Conservation (phyloP, 2,329 filamentous ascomycete genomes). For the Lachnellula arida region DNA sequence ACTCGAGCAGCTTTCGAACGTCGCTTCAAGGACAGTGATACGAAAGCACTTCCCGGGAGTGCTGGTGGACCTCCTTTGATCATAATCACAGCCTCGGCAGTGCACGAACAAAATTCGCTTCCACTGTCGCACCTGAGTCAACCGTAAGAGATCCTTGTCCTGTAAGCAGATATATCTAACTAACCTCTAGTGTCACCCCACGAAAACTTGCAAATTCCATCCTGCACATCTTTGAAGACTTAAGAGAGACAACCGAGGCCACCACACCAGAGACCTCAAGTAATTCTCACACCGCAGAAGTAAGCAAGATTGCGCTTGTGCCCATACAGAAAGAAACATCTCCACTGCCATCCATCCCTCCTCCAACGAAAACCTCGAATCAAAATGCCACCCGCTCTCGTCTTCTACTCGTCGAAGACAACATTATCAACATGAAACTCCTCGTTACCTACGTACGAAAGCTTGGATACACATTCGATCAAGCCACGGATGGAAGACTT, state of each 20-base stretch:
- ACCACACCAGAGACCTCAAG: not conserved
- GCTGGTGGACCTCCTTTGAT: not conserved
- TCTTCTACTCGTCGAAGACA: constrained; percentile 38
- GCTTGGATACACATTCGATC: constrained; percentile 34
- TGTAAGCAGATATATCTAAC: not conserved
- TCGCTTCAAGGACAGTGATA: not conserved
- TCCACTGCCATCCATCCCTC: not conserved
- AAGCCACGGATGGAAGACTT: constrained; percentile 42
- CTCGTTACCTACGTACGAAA: constrained; percentile 34
- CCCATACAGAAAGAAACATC: not conserved
- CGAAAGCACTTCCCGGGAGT: not conserved
- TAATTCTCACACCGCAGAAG: not conserved
- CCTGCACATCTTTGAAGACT: not conserved
- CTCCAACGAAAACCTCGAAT: not conserved
- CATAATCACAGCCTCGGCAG: not conserved
- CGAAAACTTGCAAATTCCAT: not conserved
- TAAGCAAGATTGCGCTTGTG: not conserved
- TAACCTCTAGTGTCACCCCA: not conserved
- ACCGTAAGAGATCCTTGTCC: not conserved
- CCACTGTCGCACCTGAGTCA: not conserved
- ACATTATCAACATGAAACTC: constrained; percentile 37
- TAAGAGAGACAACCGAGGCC: not conserved
- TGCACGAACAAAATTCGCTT: not conserved
- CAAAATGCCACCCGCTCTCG: constrained; percentile 2
- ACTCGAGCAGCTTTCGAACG: not conserved